A percentile compares a stretch with the other conserved stretches of the same genome.
These are phyloP conservation scores for Stropharia rugosoannulata DNA, from an alignment of 768 basidiomycete species.

Conservation along the genomic window DNA sequence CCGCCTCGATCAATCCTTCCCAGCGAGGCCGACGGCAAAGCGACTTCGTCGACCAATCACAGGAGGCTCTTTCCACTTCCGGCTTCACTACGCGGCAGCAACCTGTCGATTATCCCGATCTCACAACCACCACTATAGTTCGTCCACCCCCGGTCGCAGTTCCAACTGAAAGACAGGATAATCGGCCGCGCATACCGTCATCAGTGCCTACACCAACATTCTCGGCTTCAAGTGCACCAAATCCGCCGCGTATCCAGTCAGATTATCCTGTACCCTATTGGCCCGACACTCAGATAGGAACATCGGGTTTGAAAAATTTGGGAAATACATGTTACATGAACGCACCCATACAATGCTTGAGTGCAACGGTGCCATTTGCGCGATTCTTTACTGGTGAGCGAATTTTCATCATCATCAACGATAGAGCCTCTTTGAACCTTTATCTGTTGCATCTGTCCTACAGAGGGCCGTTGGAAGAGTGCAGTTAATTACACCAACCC, in stretches of 20 bases:
- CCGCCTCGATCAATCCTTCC: constrained; percentile 81
- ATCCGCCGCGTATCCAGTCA: constrained; percentile 66
- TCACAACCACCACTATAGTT: constrained; percentile 57
- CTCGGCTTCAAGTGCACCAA: constrained; percentile 36
- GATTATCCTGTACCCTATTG: constrained; percentile 85
- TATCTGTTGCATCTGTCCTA: not conserved
- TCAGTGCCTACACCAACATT: constrained; percentile 22
- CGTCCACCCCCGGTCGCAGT: constrained; percentile 83
- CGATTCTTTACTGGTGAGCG: constrained; percentile 84
- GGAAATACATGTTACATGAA: constrained; percentile 99
- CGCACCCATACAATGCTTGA: constrained; percentile 94
- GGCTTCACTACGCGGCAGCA: constrained; percentile 36
- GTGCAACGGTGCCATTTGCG: constrained; percentile 91
- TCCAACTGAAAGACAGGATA: constrained; percentile 75
- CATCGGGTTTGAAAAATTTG: constrained; percentile 89
- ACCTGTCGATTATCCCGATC: constrained; percentile 80
- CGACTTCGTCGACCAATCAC: constrained; percentile 80
- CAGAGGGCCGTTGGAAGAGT: constrained; percentile 78
- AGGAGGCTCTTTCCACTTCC: constrained; percentile 48
- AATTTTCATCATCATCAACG: not conserved
- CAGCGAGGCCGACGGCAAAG: constrained; percentile 66
- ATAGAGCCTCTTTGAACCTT: constrained; percentile 6
- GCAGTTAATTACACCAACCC: constrained; percentile 86
- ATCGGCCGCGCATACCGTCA: constrained; percentile 54
- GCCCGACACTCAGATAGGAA: constrained; percentile 76